Evolutionary conservation across 805 yeast species (phyloP).

Genomic region (Nakazawaea ambrosiae): DNA sequence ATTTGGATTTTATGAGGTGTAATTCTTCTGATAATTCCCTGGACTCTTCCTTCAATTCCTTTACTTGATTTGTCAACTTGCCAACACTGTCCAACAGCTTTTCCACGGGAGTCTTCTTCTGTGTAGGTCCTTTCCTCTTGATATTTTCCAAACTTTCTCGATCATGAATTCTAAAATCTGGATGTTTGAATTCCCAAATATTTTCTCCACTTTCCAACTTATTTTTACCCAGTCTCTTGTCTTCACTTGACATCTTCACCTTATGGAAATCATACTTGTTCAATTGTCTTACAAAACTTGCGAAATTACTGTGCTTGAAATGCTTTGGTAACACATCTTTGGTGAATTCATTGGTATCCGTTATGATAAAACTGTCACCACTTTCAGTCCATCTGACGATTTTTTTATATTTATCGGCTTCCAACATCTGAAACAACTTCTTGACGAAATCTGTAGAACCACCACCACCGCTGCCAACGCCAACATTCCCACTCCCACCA

Average conservation of each 20-base stretch:
- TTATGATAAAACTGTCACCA: conserved; percentile 86
- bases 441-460: conserved; percentile 77
- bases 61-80: conserved; percentile 22
- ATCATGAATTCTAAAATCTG: conserved; percentile 74
- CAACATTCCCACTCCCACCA: neutral
- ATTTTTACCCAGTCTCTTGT: conserved; percentile 32
- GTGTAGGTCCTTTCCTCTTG: conserved; percentile 69
- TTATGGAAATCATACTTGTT: conserved; percentile 98
- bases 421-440: conserved; percentile 77
- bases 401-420: conserved; percentile 65
- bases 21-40: conserved; percentile 28
- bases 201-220: conserved; percentile 58
- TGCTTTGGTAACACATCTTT: conserved; percentile 83
- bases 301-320: conserved; percentile 92
- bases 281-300: conserved; percentile 89
- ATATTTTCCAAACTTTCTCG: conserved; percentile 79
- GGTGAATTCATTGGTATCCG: conserved; percentile 87
- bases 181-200: conserved; percentile 94
- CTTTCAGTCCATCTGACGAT: conserved; percentile 79
- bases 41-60: conserved; percentile 23
- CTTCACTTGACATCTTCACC: conserved; percentile 69
- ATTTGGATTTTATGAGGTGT: conserved; percentile 43
- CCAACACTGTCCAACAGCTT: conserved; percentile 22
- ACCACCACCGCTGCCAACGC: neutral
- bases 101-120: conserved; percentile 31